phyloP scores from a whole-genome alignment of 441 rosid genomes.

The Breynia disticha region DNA sequence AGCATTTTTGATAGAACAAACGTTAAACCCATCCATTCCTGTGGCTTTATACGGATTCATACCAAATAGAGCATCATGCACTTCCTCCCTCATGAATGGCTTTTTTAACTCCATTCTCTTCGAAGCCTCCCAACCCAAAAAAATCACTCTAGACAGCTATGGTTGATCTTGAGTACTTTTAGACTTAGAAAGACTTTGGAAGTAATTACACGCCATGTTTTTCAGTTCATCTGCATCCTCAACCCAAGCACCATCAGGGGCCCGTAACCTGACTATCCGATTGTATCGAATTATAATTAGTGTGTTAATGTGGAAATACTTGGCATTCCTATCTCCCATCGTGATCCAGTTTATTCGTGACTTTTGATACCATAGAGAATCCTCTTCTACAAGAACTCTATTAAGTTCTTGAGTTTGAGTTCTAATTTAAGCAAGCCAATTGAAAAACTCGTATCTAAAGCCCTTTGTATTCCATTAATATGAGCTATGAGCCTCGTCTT shows the following conservation, averaged over 20 bases:
- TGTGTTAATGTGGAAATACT: neutral
- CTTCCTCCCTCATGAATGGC: neutral
- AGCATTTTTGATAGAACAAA: neutral
- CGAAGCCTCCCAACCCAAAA: too few species aligned
- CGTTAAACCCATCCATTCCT: slow-evolving; percentile 1
- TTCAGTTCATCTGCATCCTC: too few species aligned
- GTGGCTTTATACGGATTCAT: neutral
- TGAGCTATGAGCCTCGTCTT: neutral
- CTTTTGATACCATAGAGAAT: neutral
- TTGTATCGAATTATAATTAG: neutral
- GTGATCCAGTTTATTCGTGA: neutral
- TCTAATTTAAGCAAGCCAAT: neutral
- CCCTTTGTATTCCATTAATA: neutral
- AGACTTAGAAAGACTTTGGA: too few species aligned
- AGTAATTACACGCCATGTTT: too few species aligned
- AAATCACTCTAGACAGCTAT: neutral
- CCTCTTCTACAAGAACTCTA: neutral
- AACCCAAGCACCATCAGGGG: neutral
- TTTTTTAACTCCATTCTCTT: too few species aligned
- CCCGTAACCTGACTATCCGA: too few species aligned
- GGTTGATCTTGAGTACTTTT: too few species aligned
- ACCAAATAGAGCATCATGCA: neutral
- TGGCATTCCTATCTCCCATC: neutral
- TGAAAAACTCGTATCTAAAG: neutral
- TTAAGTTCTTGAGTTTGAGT: neutral